A percentile compares a stretch with the other conserved stretches of the same genome.
Evolutionary conservation across 2,329 filamentous ascomycete species (phyloP).

Genomic region (Fusarium chuoi): DNA sequence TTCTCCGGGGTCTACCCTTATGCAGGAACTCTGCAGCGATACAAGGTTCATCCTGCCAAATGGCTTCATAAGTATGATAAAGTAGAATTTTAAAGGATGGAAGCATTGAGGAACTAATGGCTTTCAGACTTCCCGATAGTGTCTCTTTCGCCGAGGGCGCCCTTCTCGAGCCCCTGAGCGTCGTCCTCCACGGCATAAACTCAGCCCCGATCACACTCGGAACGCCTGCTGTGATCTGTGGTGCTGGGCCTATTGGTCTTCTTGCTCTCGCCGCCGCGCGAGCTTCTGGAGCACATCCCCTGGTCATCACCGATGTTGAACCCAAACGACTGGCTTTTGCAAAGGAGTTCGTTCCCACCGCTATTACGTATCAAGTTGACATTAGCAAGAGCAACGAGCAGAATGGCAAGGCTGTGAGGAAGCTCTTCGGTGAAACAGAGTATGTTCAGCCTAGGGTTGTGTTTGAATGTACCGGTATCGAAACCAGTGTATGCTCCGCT

Average conservation of each 20-base stretch:
- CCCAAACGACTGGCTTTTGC: slow-evolving; percentile 66
- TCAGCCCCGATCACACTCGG: slow-evolving; percentile 64
- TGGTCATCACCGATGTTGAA: slow-evolving; percentile 73
- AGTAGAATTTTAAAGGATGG: not conserved
- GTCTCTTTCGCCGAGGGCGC: slow-evolving; percentile 69
- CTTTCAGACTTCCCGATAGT: slow-evolving; percentile 60
- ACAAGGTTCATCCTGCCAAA: slow-evolving; percentile 69
- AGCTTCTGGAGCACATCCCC: slow-evolving; percentile 70
- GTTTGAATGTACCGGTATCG: slow-evolving; percentile 73
- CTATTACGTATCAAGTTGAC: slow-evolving; percentile 64
- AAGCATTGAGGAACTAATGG: not conserved
- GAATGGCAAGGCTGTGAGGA: slow-evolving; percentile 63
- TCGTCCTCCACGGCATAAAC: slow-evolving; percentile 70
- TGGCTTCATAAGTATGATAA: slow-evolving; percentile 62
- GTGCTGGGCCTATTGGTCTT: slow-evolving; percentile 72
- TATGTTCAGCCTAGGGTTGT: slow-evolving; percentile 68
- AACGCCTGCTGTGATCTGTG: slow-evolving; percentile 65
- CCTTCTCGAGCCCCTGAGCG: slow-evolving; percentile 71
- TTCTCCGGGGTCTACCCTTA: slow-evolving; percentile 72
- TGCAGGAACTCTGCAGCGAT: slow-evolving; percentile 68
- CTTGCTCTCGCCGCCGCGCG: slow-evolving; percentile 66
- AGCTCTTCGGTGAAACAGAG: slow-evolving; percentile 64
- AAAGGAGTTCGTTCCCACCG: slow-evolving; percentile 64
- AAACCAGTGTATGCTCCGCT: slow-evolving; percentile 70
- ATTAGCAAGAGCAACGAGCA: slow-evolving; percentile 55